Percentiles rank a stretch among this genome's conserved stretches.
These are phyloP conservation scores for Exophiala dermatitidis DNA, from an alignment of 2,329 filamentous ascomycete species.

Conservation along the genomic window DNA sequence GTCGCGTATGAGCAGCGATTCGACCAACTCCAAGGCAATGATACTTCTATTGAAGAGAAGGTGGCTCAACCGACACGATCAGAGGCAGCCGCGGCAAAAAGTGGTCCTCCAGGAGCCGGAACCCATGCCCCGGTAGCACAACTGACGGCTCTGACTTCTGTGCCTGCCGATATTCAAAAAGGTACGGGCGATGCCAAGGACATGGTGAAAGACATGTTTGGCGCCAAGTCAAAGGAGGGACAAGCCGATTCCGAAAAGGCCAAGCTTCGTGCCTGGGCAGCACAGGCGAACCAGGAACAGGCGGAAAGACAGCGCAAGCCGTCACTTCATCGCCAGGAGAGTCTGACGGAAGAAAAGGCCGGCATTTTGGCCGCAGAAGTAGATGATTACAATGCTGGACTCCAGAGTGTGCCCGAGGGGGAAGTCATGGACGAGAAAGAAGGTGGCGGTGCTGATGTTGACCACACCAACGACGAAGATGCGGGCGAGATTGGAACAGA, in stretches of 20 bases:
- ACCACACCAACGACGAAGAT: conserved; percentile 7
- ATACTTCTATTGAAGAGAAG: conserved; percentile 19
- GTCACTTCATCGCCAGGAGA: conserved; percentile 19
- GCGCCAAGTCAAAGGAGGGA: conserved; percentile 17
- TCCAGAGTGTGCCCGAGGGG: conserved; percentile 16
- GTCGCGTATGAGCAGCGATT: conserved; percentile 71
- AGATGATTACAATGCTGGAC: too few species aligned
- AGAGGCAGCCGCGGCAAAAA: conserved; percentile 29
- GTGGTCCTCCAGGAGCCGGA: conserved; percentile 35
- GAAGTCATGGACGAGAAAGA: conserved; percentile 30
- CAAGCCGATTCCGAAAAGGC: conserved; percentile 29
- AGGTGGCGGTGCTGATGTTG: conserved; percentile 21
- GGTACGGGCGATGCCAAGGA: conserved; percentile 30
- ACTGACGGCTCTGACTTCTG: conserved; percentile 26
- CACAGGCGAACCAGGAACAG: conserved; percentile 31
- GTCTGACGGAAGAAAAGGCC: conserved; percentile 22
- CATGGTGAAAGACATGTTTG: conserved; percentile 25
- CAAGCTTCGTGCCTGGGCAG: conserved; percentile 32
- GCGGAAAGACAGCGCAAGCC: conserved; percentile 32
- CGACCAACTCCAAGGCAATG: conserved; percentile 56
- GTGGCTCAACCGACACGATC: conserved; percentile 37
- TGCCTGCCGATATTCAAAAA: conserved; percentile 30
- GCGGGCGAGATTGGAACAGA: too few species aligned
- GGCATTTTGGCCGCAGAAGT: conserved; percentile 8
- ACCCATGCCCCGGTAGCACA: conserved; percentile 30